phyloP scores from a whole-genome alignment of 441 rosid species.

The Adansonia rubrostipa region DNA sequence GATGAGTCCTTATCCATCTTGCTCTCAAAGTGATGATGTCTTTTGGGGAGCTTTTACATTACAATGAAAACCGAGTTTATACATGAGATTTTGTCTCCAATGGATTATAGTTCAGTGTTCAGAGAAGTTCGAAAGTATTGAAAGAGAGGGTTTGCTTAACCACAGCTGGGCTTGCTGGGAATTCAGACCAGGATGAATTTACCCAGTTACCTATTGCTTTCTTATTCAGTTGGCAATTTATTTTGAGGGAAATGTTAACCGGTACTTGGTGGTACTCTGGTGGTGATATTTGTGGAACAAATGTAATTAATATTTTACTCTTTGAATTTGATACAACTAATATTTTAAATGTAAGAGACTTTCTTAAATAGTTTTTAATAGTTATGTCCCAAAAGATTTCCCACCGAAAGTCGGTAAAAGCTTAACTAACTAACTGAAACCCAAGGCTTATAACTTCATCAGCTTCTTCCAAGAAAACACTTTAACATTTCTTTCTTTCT shows the following conservation, averaged over 20 bases:
- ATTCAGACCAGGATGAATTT: not conserved
- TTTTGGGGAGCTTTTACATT: not conserved
- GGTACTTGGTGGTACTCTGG: no score
- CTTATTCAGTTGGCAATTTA: no score
- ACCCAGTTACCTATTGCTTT: not conserved
- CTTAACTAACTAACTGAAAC: conserved; percentile 11
- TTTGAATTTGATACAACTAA: no score
- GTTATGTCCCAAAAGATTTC: not conserved
- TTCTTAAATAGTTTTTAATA: no score
- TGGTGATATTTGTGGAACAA: no score
- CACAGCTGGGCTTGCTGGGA: not conserved
- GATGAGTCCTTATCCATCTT: not conserved
- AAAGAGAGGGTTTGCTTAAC: not conserved
- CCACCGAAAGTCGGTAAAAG: conserved; percentile 31
- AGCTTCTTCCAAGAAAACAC: not conserved
- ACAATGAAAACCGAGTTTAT: not conserved
- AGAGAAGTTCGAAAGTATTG: not conserved
- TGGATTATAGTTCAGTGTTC: not conserved
- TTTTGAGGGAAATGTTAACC: no score
- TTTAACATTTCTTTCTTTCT: not conserved
- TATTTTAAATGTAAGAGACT: no score
- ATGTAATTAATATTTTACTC: no score
- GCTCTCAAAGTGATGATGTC: not conserved
- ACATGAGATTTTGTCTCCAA: not conserved
- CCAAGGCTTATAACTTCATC: not conserved